Evolutionary conservation across 2,329 filamentous ascomycete species (phyloP).

Genomic region (Trichoderma simmonsii): DNA sequence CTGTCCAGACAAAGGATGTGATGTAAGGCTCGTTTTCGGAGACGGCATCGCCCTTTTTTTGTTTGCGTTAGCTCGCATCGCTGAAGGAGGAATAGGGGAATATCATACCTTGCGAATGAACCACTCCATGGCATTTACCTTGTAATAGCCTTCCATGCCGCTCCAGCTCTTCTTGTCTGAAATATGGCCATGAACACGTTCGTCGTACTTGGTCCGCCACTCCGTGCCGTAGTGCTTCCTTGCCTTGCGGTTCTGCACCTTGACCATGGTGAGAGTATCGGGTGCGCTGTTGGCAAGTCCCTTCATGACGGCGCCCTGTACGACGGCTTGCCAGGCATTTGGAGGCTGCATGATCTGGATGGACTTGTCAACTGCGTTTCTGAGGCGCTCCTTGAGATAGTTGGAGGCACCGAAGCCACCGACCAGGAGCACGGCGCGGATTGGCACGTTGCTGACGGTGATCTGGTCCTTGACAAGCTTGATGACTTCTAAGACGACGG

Average conservation of each 20-base stretch:
- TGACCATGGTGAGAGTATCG: slow-evolving; percentile 35
- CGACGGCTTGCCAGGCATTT: slow-evolving; percentile 47
- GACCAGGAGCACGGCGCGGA: slow-evolving; percentile 43
- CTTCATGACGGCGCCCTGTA: slow-evolving; percentile 49
- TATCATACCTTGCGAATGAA: slow-evolving; percentile 38
- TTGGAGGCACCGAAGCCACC: slow-evolving; percentile 46
- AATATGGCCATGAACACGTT: slow-evolving; percentile 31
- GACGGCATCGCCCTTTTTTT: slow-evolving; percentile 35
- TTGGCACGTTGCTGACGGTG: slow-evolving; percentile 34
- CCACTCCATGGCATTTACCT: slow-evolving; percentile 42
- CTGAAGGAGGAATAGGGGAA: too few relatives aligned
- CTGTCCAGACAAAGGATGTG: slow-evolving; percentile 32
- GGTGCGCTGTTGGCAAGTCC: slow-evolving; percentile 39
- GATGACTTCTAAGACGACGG: slow-evolving; percentile 43
- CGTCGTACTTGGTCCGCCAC: slow-evolving; percentile 32
- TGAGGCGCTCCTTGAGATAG: slow-evolving; percentile 42
- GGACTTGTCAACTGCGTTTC: slow-evolving; percentile 31
- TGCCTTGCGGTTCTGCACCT: slow-evolving; percentile 39
- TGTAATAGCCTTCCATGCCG: slow-evolving; percentile 36
- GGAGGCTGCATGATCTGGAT: slow-evolving; percentile 45
- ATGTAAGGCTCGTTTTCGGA: slow-evolving; percentile 39
- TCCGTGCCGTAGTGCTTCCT: slow-evolving; percentile 45
- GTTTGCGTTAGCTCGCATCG: background rate
- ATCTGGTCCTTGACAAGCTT: slow-evolving; percentile 44
- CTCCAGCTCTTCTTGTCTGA: slow-evolving; percentile 36